A percentile compares a stretch with the other conserved stretches of the same genome.
These are phyloP conservation scores for Lichtheimia ornata DNA, from an alignment of 371 early-diverging fungal genomes.

Conservation along the genomic window DNA sequence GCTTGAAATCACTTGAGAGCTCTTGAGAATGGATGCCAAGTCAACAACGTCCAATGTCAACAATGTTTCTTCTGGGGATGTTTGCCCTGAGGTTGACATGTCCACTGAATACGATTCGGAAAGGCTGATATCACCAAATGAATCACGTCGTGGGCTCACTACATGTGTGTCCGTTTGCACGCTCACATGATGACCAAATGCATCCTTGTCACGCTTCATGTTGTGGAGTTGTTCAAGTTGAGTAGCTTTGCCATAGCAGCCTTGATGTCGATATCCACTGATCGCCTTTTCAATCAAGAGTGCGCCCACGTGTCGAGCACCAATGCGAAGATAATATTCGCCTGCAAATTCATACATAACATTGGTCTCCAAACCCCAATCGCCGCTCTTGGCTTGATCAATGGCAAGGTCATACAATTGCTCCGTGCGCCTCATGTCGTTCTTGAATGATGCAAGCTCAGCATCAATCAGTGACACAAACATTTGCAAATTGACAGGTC, in stretches of 20 bases:
- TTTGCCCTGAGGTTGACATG: slow-evolving; percentile 8
- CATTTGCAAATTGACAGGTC: slow-evolving; percentile 34
- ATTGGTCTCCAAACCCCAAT: slow-evolving; percentile 35
- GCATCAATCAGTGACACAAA: slow-evolving; percentile 41
- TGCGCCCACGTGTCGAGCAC: slow-evolving; percentile 26
- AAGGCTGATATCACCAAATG: slow-evolving; percentile 28
- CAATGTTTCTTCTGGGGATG: slow-evolving; percentile 41
- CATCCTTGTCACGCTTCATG: background rate
- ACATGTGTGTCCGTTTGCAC: slow-evolving; percentile 35
- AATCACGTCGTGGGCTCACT: slow-evolving; percentile 14
- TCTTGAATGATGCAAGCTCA: slow-evolving; percentile 35
- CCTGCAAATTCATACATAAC: slow-evolving; percentile 44
- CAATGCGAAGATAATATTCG: slow-evolving; percentile 34
- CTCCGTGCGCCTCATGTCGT: slow-evolving; percentile 25
- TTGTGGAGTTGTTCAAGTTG: slow-evolving; percentile 23
- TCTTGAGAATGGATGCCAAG: slow-evolving; percentile 50
- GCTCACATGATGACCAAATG: slow-evolving; percentile 9
- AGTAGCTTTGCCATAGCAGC: slow-evolving; percentile 38
- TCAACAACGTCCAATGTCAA: slow-evolving; percentile 49
- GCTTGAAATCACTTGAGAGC: slow-evolving; percentile 53
- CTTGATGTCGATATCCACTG: slow-evolving; percentile 29
- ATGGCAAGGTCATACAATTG: slow-evolving; percentile 39
- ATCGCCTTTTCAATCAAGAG: slow-evolving; percentile 39
- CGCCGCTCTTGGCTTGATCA: slow-evolving; percentile 34
- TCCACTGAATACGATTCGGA: slow-evolving; percentile 22